Evolutionary conservation across 2,329 filamentous ascomycete genomes (phyloP).

Genomic region (Fusarium concolor): DNA sequence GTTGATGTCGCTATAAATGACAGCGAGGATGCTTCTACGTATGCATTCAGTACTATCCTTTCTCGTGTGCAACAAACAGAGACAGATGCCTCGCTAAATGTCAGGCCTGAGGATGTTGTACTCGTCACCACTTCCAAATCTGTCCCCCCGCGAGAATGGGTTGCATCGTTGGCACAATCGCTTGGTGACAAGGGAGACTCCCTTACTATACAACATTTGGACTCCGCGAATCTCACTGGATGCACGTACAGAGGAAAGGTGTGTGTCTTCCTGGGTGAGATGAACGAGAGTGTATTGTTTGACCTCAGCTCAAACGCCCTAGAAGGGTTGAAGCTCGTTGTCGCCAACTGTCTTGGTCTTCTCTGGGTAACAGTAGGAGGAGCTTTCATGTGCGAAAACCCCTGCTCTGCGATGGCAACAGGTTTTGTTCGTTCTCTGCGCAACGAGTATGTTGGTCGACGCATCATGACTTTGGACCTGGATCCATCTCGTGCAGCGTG

Average conservation of each 20-base stretch:
- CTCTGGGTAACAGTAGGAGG: neutral
- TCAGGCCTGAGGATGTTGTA: neutral
- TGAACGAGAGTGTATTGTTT: neutral
- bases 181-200: neutral
- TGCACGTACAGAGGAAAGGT: neutral
- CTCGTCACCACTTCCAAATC: neutral
- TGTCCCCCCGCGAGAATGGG: neutral
- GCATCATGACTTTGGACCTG: neutral
- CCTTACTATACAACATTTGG: neutral
- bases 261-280: neutral
- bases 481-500: neutral
- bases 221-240: neutral
- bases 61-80: neutral
- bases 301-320: neutral
- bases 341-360: neutral
- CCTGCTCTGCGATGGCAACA: neutral
- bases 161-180: neutral
- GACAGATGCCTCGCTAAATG: accelerated
- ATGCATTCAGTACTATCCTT: neutral
- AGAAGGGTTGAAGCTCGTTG: neutral
- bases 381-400: neutral
- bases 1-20: neutral
- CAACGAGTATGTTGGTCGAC: neutral
- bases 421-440: neutral
- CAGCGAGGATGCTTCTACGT: neutral